Conservation (phyloP, 2,329 filamentous ascomycete genomes). For the Talaromyces sp. region DNA sequence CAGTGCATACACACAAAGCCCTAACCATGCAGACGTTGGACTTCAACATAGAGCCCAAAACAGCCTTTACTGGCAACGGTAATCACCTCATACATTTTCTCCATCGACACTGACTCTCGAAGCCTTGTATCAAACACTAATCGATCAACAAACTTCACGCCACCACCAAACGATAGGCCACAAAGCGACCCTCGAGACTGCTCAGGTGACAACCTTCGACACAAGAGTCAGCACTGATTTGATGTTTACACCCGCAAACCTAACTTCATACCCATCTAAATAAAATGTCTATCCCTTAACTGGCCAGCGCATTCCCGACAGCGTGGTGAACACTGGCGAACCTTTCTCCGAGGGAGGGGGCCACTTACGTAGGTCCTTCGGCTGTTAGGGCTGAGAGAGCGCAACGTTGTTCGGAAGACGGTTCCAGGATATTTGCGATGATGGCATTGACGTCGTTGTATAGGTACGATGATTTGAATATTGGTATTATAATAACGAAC, state of each 20-base stretch:
- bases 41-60: background rate
- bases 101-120: background rate
- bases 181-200: background rate
- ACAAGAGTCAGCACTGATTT: background rate
- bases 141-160: background rate
- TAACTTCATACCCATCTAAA: too few relatives aligned
- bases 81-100: background rate
- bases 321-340: background rate
- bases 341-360: background rate
- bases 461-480: background rate
- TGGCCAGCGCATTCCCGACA: background rate
- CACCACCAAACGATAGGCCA: background rate
- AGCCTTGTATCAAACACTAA: background rate
- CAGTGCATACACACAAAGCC: background rate
- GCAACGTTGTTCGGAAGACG: background rate
- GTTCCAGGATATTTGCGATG: background rate
- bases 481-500: background rate
- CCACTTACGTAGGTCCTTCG: constrained; percentile 1
- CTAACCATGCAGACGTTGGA: background rate
- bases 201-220: background rate
- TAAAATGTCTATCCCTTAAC: too few relatives aligned
- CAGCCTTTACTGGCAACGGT: background rate
- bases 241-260: background rate
- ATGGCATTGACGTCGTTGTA: background rate
- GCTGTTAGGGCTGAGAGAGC: background rate